A percentile compares a stretch with the other conserved stretches of the same genome.
phyloP scores from a whole-genome alignment of 2,329 filamentous ascomycete genomes.

The Uncinocarpus reesii region DNA sequence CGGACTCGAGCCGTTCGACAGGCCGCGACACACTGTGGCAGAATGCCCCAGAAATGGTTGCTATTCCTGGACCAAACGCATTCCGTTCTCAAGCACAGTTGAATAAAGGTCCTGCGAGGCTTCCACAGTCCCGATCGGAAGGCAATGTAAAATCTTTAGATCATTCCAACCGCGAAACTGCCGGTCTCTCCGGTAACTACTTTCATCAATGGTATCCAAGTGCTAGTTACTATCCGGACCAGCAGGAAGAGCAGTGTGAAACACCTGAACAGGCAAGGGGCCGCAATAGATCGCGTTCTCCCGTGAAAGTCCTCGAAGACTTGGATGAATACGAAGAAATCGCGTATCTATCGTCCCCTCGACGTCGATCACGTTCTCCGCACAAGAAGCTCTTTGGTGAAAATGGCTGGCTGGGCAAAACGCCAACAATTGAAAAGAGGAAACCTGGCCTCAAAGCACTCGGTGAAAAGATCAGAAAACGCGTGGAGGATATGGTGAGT shows the following conservation, averaged over 20 bases:
- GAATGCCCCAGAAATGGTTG: constrained; percentile 13
- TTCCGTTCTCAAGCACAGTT: constrained; percentile 18
- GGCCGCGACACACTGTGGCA: constrained; percentile 21
- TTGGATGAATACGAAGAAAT: constrained; percentile 21
- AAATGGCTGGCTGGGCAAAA: constrained; percentile 33
- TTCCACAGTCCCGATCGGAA: constrained; percentile 20
- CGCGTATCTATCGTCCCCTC: constrained; percentile 14
- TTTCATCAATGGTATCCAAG: constrained; percentile 11
- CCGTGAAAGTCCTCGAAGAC: constrained; percentile 21
- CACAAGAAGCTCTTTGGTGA: constrained; percentile 37
- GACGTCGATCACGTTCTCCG: constrained; percentile 24
- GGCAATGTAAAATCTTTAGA: constrained; percentile 18
- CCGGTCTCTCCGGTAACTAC: constrained; percentile 1
- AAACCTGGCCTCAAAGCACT: constrained; percentile 27
- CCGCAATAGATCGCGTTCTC: constrained; percentile 16
- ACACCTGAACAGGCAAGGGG: constrained; percentile 11
- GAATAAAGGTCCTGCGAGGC: constrained; percentile 13
- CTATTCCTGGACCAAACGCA: constrained; percentile 14
- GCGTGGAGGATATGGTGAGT: constrained; percentile 31
- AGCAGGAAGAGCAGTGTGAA: constrained; percentile 7
- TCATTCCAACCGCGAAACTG: constrained; percentile 1
- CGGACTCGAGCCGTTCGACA: constrained; percentile 22
- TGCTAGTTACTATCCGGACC: constrained; percentile 4
- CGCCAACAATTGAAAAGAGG: constrained; percentile 25
- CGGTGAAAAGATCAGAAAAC: constrained; percentile 33